A percentile compares a stretch with the other conserved stretches of the same genome.
phyloP scores from a whole-genome alignment of 306 rosid genomes.

The Rosa lucieae region DNA sequence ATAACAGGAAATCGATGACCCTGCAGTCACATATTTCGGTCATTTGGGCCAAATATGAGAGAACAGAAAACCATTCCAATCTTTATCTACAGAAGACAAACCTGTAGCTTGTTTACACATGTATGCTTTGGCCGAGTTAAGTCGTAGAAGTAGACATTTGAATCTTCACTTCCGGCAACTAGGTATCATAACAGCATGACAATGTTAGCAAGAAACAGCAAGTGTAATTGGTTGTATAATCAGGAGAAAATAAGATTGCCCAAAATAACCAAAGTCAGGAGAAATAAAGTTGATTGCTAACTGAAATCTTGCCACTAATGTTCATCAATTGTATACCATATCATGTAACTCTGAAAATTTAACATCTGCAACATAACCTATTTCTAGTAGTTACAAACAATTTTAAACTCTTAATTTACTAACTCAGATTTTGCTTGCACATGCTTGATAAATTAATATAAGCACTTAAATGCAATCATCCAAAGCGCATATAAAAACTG shows the following conservation, averaged over 20 bases:
- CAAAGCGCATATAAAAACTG: neutral
- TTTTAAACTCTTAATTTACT: neutral
- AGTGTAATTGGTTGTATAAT: neutral
- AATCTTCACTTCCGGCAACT: slow-evolving; percentile 99
- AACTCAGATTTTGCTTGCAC: neutral
- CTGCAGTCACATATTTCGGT: slow-evolving; percentile 44
- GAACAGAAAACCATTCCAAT: neutral
- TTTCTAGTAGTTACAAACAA: neutral
- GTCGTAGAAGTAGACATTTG: slow-evolving; percentile 96
- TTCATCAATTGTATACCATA: neutral
- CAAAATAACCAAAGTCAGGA: neutral
- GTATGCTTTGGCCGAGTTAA: slow-evolving; percentile 87
- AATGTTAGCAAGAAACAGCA: slow-evolving; percentile 29
- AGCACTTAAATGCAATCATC: neutral
- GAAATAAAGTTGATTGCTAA: neutral
- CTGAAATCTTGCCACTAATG: neutral
- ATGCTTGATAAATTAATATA: neutral
- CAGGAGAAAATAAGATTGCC: neutral
- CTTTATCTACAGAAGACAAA: slow-evolving; percentile 27
- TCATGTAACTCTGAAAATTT: neutral
- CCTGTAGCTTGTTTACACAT: slow-evolving; percentile 98
- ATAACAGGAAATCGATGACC: slow-evolving; percentile 50
- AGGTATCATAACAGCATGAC: slow-evolving; percentile 28
- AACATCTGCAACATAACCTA: neutral
- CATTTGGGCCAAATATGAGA: slow-evolving; percentile 19